Evolutionary conservation across 1,139 yeast genomes (phyloP), one percentile per base, ranked within the genome.

Genomic region (Lodderomyces beijingensis): DNA sequence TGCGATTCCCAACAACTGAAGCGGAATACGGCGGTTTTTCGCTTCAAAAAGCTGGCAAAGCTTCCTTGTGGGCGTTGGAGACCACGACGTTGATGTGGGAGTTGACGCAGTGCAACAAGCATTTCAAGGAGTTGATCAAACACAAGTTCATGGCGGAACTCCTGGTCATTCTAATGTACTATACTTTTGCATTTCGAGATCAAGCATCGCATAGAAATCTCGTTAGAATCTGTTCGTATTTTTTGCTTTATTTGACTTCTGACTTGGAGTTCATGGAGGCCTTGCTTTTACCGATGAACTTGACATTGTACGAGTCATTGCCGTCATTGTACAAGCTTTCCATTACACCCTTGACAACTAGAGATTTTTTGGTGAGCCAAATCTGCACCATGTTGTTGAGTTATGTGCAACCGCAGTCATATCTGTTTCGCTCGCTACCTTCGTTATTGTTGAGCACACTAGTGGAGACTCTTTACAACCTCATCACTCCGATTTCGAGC

Each of bases 71-170:
- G 77, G 53, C 75, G 3, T 53, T 60, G 3, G 91, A 84, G 46
- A 51, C 74, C 15, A 52, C 77, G 3, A 69, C 83, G 55, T 51
- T 89, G 6, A 49, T 83, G 14, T 85, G 95, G 86, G 95, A 85
- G 48, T 56, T 87, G 32, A 59, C 77, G 25, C 93, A 85, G 51
- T 79, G 88, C 45, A 89, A 89, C 55, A 63, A 61, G 36, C 49
- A 50, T 21, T 77, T 79, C 45, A 69, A 70, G 40, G 50, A 59
- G 6, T 59, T 72, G 35, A 59, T 83, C 20, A 65, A 73, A 2
- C 61, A 65, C 15, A 64, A 67, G 29, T 67, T 65, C 39, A 70
- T 77, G 6, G 64, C 71, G 20, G 85, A 81, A 43, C 55, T 83
- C 24, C 55, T 76, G 36, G 59, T 82, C 0, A 53, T 72, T 2